Evolutionary conservation across 371 early-diverging fungal species (phyloP).

Genomic region (Zychaea mexicana): DNA sequence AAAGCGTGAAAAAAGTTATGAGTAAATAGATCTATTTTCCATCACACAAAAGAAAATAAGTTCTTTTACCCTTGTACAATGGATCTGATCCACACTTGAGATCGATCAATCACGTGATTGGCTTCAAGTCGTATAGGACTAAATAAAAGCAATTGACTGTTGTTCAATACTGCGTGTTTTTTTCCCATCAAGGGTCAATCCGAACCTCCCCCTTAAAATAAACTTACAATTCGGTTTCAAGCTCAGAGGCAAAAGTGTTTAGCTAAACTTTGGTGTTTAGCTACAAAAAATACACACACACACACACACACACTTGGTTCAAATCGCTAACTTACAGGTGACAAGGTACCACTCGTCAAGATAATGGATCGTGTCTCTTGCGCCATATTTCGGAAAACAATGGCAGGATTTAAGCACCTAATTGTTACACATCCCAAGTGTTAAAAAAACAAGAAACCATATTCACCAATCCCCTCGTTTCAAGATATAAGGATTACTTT

Average conservation of each 20-base stretch:
- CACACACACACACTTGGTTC: too few relatives aligned
- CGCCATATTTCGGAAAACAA: conserved; percentile 60
- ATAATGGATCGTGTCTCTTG: conserved; percentile 60
- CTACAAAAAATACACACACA: neutral
- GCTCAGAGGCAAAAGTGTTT: conserved; percentile 71
- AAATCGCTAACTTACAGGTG: conserved; percentile 55
- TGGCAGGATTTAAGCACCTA: conserved; percentile 69
- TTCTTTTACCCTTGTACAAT: conserved; percentile 43
- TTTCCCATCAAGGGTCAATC: too few relatives aligned
- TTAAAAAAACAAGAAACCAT: neutral
- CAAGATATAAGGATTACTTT: neutral
- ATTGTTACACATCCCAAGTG: neutral
- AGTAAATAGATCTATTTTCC: neutral
- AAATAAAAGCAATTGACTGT: too few relatives aligned
- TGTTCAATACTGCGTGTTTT: too few relatives aligned
- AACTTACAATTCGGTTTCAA: conserved; percentile 56
- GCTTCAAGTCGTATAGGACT: conserved; percentile 49
- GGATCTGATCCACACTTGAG: conserved; percentile 55
- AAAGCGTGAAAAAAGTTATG: neutral
- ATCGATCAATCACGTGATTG: conserved; percentile 58
- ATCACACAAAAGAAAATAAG: neutral
- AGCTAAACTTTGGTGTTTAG: conserved; percentile 29
- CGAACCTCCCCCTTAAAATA: neutral
- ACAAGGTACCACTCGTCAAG: conserved; percentile 87
- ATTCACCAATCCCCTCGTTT: too few relatives aligned